These are phyloP conservation scores for Lithohypha guttulata DNA, from an alignment of 2,329 filamentous ascomycete species.

Conservation along the genomic window DNA sequence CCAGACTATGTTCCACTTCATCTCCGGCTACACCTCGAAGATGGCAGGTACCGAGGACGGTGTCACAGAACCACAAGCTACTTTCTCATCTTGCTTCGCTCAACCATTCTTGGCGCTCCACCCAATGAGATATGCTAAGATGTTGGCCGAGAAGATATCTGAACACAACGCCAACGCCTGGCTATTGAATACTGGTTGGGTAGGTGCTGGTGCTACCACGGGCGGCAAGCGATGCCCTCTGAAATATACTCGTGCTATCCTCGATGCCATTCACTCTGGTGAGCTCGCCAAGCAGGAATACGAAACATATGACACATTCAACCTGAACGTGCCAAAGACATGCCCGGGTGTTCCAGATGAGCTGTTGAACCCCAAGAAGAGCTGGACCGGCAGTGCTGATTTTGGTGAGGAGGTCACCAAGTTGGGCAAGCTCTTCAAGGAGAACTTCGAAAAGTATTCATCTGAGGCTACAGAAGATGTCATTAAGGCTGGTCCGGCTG, in stretches of 20 bases:
- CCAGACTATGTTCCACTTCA: constrained; percentile 99
- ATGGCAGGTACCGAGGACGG: constrained; percentile 99
- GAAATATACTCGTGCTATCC: constrained; percentile 97
- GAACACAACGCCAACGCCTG: constrained; percentile 92
- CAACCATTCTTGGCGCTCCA: constrained; percentile 98
- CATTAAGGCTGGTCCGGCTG: constrained; percentile 42
- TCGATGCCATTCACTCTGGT: constrained; percentile 95
- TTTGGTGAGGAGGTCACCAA: constrained; percentile 85
- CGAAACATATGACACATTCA: constrained; percentile 94
- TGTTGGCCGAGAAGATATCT: constrained; percentile 97
- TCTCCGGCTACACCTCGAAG: constrained; percentile 98
- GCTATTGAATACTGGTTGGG: constrained; percentile 98
- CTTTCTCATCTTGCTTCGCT: constrained; percentile 98
- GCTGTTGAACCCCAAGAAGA: constrained; percentile 86
- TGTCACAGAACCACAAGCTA: constrained; percentile 92
- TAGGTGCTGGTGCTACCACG: constrained; percentile 78
- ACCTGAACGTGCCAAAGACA: constrained; percentile 85
- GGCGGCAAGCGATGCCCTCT: constrained; percentile 94
- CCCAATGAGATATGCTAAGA: constrained; percentile 97
- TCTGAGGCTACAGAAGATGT: constrained; percentile 73
- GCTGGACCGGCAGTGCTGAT: constrained; percentile 74
- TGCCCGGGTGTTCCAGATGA: constrained; percentile 84
- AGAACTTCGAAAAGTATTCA: constrained; percentile 97
- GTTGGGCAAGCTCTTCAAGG: constrained; percentile 77
- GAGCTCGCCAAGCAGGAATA: constrained; percentile 88